These are phyloP conservation scores for Hibiscus mutabilis DNA, from an alignment of 345 rosid genomes.

Conservation along the genomic window DNA sequence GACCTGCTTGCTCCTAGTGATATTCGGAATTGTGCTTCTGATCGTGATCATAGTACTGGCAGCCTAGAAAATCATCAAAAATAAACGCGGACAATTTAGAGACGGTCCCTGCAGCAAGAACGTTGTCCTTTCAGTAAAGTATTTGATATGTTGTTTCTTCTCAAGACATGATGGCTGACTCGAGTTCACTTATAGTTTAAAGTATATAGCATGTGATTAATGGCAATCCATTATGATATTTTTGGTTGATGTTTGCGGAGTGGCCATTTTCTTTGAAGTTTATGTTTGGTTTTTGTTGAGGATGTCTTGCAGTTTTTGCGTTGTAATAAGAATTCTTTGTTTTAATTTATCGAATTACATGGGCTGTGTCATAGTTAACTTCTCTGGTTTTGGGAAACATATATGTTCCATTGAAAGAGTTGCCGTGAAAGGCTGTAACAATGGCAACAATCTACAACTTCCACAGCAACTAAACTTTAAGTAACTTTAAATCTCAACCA, in stretches of 20 bases:
- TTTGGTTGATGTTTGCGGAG: slow-evolving; percentile 6
- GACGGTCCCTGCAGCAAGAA: background rate
- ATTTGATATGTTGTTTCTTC: slow-evolving; percentile 1
- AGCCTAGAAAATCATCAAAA: too few species aligned
- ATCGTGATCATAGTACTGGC: slow-evolving; percentile 62
- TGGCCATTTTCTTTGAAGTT: slow-evolving; percentile 1
- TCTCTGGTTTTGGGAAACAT: background rate
- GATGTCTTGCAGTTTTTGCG: slow-evolving; percentile 11
- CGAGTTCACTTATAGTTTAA: background rate
- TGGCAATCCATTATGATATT: background rate
- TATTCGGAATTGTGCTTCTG: slow-evolving; percentile 76
- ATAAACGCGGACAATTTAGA: too few species aligned
- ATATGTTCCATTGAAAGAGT: too few species aligned
- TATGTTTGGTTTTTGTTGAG: slow-evolving; percentile 11
- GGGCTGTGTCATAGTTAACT: background rate
- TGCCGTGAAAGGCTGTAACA: too few species aligned
- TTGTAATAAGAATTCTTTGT: slow-evolving; percentile 21
- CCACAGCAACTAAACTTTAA: too few species aligned
- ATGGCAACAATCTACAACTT: too few species aligned
- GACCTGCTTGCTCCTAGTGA: slow-evolving; percentile 89
- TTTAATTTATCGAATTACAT: background rate
- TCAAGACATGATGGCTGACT: slow-evolving; percentile 7
- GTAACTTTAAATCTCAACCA: too few species aligned
- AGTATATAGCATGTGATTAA: slow-evolving; percentile 19
- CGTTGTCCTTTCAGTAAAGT: slow-evolving; percentile 5